A percentile compares a stretch with the other conserved stretches of the same genome.
These are phyloP conservation scores for Luffa aegyptiaca DNA, from an alignment of 306 rosid genomes.

Conservation along the genomic window DNA sequence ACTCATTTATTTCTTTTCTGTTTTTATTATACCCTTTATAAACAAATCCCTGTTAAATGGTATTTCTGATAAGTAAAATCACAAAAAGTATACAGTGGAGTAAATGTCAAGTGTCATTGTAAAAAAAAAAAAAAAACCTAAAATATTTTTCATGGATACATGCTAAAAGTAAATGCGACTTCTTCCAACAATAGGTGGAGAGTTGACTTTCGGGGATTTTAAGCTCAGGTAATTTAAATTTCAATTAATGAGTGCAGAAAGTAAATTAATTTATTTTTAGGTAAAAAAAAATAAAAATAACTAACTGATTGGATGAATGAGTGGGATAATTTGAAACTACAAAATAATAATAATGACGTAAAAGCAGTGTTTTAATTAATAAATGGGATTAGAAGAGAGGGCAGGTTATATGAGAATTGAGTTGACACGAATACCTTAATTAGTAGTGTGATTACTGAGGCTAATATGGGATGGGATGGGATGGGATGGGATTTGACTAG, in stretches of 20 bases:
- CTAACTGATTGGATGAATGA: neutral
- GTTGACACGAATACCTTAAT: neutral
- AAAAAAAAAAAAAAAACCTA: neutral
- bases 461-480: neutral
- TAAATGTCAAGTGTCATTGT: neutral
- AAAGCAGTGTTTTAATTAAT: neutral
- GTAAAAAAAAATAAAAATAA: neutral
- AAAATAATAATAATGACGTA: neutral
- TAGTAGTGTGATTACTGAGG: neutral
- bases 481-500: constrained; percentile 2
- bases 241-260: neutral
- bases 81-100: neutral
- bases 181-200: neutral
- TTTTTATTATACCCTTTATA: no score
- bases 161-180: neutral
- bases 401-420: neutral
- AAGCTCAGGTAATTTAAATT: neutral
- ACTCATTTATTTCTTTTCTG: neutral
- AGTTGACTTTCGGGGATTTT: neutral
- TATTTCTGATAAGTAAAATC: neutral
- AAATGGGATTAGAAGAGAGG: neutral
- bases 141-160: neutral
- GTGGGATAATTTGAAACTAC: neutral
- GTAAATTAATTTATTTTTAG: neutral
- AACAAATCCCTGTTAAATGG: neutral